Evolutionary conservation across 2,329 filamentous ascomycete species (phyloP).

Genomic region (Chrysoporthe deuterocubensis): DNA sequence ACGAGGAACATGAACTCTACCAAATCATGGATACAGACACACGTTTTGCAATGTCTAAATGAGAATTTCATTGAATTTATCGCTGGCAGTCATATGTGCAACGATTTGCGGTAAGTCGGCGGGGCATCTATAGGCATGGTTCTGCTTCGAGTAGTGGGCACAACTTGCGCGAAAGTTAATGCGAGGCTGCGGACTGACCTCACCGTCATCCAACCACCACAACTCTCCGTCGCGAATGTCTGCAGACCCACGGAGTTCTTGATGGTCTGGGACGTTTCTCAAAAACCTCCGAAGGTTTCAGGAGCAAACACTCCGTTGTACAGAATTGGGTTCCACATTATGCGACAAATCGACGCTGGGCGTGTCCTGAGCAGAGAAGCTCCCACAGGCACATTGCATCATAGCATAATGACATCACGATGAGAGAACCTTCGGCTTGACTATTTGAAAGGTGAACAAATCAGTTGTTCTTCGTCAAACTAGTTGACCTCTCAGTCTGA

Average conservation of each 20-base stretch:
- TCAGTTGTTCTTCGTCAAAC: neutral
- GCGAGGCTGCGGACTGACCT: neutral
- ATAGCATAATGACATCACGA: conserved; percentile 3
- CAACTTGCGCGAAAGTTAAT: neutral
- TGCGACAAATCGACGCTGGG: conserved; percentile 6
- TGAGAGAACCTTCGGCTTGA: neutral
- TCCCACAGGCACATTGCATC: conserved; percentile 13
- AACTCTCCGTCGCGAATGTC: neutral
- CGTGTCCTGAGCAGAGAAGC: neutral
- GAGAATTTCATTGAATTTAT: too few relatives aligned
- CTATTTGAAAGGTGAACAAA: neutral
- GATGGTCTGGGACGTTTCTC: neutral
- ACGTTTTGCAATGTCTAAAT: neutral
- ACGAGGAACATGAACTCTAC: neutral
- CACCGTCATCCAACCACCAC: neutral
- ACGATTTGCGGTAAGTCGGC: too few relatives aligned
- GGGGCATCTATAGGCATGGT: neutral
- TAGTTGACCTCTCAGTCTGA: neutral
- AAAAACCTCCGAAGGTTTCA: neutral
- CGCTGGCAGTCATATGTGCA: too few relatives aligned
- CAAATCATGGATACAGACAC: neutral
- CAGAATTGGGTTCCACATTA: conserved; percentile 5
- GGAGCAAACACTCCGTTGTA: neutral
- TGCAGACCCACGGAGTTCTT: neutral
- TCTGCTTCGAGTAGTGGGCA: neutral